Percentiles rank a stretch among this genome's conserved stretches.
Evolutionary conservation across 176 grass and related monocot genomes (phyloP).

Genomic region (Eragrostis curvula): DNA sequence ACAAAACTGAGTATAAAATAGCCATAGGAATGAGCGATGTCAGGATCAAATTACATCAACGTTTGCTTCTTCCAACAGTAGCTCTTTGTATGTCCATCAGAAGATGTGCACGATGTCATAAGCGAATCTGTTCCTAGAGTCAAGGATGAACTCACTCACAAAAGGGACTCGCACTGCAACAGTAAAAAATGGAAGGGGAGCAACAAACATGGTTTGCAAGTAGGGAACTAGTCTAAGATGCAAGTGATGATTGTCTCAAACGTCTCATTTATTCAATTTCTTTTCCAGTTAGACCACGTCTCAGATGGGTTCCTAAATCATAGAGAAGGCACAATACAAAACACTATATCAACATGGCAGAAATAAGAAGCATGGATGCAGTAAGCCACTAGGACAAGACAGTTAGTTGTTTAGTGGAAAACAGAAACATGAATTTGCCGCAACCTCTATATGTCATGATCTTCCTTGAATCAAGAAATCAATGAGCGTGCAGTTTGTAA

Average conservation of each 20-base stretch:
- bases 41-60: not conserved
- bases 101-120: slow-evolving; percentile 93
- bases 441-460: too few species aligned
- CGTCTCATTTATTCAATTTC: not conserved
- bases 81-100: slow-evolving; percentile 46
- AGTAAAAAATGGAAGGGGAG: not conserved
- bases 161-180: not conserved
- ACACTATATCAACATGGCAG: too few species aligned
- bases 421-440: too few species aligned
- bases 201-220: not conserved
- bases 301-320: too few species aligned
- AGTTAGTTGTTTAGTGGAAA: too few species aligned
- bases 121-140: slow-evolving; percentile 71
- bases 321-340: too few species aligned
- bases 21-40: not conserved
- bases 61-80: not conserved
- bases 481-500: not conserved
- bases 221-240: not conserved
- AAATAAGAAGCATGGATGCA: too few species aligned
- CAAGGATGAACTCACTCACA: slow-evolving; percentile 52
- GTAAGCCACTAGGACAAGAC: too few species aligned
- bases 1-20: slow-evolving; percentile 28
- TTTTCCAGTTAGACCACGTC: not conserved
- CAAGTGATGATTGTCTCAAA: not conserved
- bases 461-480: too few species aligned